phyloP scores from a whole-genome alignment of 345 rosid genomes.

The Linum trigynum region DNA sequence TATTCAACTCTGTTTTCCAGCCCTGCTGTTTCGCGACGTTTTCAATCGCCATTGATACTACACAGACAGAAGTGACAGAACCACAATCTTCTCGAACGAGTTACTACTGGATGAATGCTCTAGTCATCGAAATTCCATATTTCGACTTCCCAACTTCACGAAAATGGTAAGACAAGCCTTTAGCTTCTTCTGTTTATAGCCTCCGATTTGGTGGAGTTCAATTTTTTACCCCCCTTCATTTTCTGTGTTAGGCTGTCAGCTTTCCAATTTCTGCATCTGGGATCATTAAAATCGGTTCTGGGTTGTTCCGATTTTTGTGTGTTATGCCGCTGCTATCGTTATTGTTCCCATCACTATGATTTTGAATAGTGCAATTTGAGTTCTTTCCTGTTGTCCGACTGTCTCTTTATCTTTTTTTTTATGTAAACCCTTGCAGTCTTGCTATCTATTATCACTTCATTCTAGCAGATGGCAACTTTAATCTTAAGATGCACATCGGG shows the following conservation, averaged over 20 bases:
- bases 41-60: not conserved
- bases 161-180: not conserved
- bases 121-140: not conserved
- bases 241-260: not conserved
- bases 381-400: not conserved
- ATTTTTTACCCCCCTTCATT: too few species aligned
- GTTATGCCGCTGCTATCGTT: not conserved
- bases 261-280: not conserved
- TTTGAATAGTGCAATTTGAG: too few species aligned
- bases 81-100: not conserved
- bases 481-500: slow-evolving; percentile 26
- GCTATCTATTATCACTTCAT: not conserved
- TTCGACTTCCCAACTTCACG: not conserved
- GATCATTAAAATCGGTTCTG: not conserved
- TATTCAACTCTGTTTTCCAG: not conserved
- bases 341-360: not conserved
- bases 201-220: not conserved
- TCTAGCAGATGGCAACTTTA: too few species aligned
- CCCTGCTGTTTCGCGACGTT: too few species aligned
- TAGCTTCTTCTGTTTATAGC: not conserved
- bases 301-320: not conserved
- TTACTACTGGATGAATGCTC: not conserved
- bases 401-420: not conserved
- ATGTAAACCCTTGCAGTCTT: not conserved
- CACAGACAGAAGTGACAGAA: not conserved